These are phyloP conservation scores for Tanozyma kutaoensis DNA, from an alignment of 805 yeast genomes.

Conservation along the genomic window DNA sequence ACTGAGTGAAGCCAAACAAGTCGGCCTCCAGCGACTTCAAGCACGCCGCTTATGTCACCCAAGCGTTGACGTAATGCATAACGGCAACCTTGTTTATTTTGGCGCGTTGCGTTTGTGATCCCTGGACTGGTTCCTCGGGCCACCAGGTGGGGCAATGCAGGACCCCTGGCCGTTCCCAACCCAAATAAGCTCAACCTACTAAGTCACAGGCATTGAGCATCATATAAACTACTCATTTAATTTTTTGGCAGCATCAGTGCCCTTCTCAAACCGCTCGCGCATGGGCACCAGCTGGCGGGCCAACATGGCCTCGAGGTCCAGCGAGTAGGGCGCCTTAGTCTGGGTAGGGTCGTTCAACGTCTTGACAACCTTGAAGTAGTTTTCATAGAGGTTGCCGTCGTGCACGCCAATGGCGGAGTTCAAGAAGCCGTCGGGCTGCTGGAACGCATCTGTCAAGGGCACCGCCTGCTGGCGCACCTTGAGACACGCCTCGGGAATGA, in stretches of 20 bases:
- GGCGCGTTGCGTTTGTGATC: no score
- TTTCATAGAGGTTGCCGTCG: conserved; percentile 9
- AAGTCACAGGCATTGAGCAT: no score
- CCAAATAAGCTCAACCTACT: no score
- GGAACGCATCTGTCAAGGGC: conserved; percentile 9
- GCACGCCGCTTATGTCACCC: no score
- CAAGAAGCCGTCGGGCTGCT: conserved; percentile 7
- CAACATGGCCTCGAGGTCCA: conserved; percentile 8
- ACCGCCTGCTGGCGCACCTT: conserved; percentile 6
- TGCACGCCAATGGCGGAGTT: conserved; percentile 8
- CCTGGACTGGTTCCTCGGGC: no score
- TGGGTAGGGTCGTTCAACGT: conserved; percentile 6
- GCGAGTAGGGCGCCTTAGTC: conserved; percentile 8
- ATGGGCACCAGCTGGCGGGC: conserved; percentile 4
- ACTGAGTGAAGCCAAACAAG: no score
- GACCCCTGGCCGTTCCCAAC: no score
- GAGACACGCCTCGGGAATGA: conserved; percentile 5
- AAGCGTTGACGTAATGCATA: no score
- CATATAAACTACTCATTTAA: conserved; percentile 2
- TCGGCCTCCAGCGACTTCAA: no score
- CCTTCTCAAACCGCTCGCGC: conserved; percentile 5
- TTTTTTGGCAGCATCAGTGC: conserved; percentile 2
- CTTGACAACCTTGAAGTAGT: conserved; percentile 8
- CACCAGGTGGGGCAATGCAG: no score
- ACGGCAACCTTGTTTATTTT: no score